Base-by-base conservation (phyloP, 768 basidiomycete genomes). In the Cystofilobasidium macerans region DNA sequence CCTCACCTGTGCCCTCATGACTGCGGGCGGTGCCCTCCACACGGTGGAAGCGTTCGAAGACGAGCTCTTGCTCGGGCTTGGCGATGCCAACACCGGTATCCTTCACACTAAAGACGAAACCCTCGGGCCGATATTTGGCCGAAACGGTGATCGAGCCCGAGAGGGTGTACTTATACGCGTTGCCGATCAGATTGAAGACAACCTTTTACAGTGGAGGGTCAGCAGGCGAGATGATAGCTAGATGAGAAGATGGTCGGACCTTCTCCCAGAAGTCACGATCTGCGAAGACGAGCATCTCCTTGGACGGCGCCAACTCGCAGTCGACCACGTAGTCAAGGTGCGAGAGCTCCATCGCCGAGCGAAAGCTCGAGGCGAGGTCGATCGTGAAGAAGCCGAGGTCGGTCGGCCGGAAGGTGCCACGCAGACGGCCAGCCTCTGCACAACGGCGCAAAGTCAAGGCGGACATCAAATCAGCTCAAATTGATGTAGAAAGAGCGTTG, bases 71-170 rank as follows among this genome's bases (percentile, higher is more conserved):
- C 22, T 63, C 67, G 3, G 45, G 35, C 47, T 59, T 22, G 22
- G 78, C 76, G 3, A 79, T 78, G 5, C 78, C 78, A 14, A 77
- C 72, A 32, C 78, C 78, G 4, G 78, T 78, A 61, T 79, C 78
- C 24, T 70, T 68, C 30, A 78, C 73, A 1, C 70, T 70, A 14
- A 79, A 70, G 30, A 73, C 72, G 16, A 72, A 71, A 0, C 78
- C 78, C 26, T 65, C 33, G 6, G 76, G 61, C 0, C 69, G 71
- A 56, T 78, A 72, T 78, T 32, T 30, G 51, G 28, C 51, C 18
- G 18, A 2, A 20, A 54, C 51, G 8, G 28, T 32, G 51, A 54
- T 54, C 13, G 51, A 54, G 28, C 45, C 16, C 2, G 26, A 1
- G 7, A 54, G 51, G 30, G 28, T 32, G 51, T 54, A 54, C 51